Evolutionary conservation across 495 filamentous ascomycete genomes (phyloP).

Genomic region (Annulohypoxylon bovei): DNA sequence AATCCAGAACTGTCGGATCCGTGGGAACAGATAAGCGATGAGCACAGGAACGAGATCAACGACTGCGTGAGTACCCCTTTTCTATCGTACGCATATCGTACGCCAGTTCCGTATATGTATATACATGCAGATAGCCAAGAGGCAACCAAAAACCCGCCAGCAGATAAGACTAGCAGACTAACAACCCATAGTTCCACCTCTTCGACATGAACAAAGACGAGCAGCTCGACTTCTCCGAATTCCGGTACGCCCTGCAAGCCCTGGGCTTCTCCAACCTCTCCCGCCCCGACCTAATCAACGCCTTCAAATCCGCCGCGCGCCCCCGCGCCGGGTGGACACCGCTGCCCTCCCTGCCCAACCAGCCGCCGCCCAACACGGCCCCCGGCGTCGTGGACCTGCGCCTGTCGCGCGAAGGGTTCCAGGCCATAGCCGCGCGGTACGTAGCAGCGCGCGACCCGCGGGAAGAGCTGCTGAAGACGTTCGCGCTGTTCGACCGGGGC

Average conservation of each 20-base stretch:
- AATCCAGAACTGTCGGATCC: conserved; percentile 50
- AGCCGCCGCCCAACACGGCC: conserved; percentile 40
- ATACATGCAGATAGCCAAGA: background rate
- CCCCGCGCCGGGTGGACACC: conserved; percentile 53
- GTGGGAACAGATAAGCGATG: conserved; percentile 70
- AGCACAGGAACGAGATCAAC: conserved; percentile 88
- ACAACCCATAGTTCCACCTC: conserved; percentile 79
- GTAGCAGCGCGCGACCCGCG: conserved; percentile 84
- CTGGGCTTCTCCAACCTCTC: conserved; percentile 86
- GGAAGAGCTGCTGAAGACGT: conserved; percentile 92
- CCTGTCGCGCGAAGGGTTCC: conserved; percentile 77
- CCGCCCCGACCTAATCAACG: conserved; percentile 79
- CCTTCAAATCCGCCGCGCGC: conserved; percentile 78
- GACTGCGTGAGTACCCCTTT: conserved; percentile 74
- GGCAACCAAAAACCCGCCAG: conserved; percentile 11
- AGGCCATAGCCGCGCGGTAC: conserved; percentile 79
- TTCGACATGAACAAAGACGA: conserved; percentile 98
- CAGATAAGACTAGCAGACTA: too few relatives aligned
- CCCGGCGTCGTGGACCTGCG: conserved; percentile 62
- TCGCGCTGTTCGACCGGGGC: conserved; percentile 81
- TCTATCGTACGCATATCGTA: background rate
- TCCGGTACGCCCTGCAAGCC: conserved; percentile 96
- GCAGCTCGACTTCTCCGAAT: conserved; percentile 95
- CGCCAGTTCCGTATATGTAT: background rate
- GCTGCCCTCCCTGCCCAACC: conserved; percentile 58